These are phyloP conservation scores for Eimeria mitis DNA, from an alignment of 169 alveolate species.

Conservation along the genomic window DNA sequence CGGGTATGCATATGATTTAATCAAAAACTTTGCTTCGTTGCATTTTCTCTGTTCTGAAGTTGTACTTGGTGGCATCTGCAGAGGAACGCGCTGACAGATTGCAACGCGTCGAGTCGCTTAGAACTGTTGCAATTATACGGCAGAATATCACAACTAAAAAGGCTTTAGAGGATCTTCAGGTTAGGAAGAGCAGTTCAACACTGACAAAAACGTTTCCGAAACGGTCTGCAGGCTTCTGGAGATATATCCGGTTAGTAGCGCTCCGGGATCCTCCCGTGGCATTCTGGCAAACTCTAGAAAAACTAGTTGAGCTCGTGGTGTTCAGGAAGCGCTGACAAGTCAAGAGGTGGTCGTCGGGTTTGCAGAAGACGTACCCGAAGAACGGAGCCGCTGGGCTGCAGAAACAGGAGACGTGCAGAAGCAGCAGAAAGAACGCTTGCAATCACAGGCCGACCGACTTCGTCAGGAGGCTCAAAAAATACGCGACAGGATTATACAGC, in stretches of 20 bases:
- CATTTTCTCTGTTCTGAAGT: neutral
- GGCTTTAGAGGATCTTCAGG: conserved; percentile 44
- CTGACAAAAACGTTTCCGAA: neutral
- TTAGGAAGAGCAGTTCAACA: neutral
- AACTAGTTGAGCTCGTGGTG: neutral
- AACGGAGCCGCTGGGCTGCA: conserved; percentile 6
- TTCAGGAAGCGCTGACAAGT: conserved; percentile 51
- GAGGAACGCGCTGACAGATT: conserved; percentile 62
- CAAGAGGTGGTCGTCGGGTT: conserved; percentile 61
- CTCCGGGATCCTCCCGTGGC: neutral
- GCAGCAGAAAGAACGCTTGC: conserved; percentile 43
- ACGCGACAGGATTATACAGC: conserved; percentile 41
- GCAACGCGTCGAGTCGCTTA: conserved; percentile 52
- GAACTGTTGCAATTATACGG: conserved; percentile 67
- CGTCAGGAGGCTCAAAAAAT: conserved; percentile 48
- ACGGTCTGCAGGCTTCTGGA: neutral
- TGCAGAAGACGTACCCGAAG: conserved; percentile 1
- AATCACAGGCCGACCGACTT: conserved; percentile 40
- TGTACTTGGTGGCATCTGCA: neutral
- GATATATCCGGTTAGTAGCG: neutral
- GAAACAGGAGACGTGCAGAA: neutral
- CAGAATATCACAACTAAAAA: conserved; percentile 44
- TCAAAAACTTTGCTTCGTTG: neutral
- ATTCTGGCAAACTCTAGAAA: neutral
- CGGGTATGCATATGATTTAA: neutral